Base-by-base conservation (phyloP, 1,284 basidiomycete species). In the Ceratobasidium sp. region DNA sequence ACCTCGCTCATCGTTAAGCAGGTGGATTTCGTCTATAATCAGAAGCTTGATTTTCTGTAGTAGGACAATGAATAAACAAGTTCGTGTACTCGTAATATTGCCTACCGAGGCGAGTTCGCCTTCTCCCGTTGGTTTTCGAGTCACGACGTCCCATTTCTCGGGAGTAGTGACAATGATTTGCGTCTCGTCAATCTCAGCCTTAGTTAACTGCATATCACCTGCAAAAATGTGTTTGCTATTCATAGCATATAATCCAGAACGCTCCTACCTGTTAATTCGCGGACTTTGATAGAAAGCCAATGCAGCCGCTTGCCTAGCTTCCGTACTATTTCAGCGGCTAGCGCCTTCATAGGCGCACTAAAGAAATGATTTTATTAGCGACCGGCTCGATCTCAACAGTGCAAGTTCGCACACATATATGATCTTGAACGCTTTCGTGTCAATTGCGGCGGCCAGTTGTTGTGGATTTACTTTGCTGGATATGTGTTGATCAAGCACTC, bases 121-220 rank as follows among this genome's bases (percentile, higher is more conserved):
- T 85, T 99, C 97, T 7, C 97, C 97, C 0, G 95, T 96, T 0
- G 97, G 96, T 84, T 98, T 99, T 79, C 98, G 89, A 7, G 98
- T 99, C 0, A 99, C 98, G 0, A 99, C 98, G 82, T 99, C 98
- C 98, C 98, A 99, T 85, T 99, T 99, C 84, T 99, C 98, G 0
- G 98, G 98, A 0, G 98, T 99, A 0, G 98, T 99, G 13, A 99
- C 96, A 79, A 99, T 99, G 78, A 99, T 94, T 83, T 99, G 98
- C 17, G 98, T 99, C 84, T 95, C 93, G 2, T 93, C 93, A 79
- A 99, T 97, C 85, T 99, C 97, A 44, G 92, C 90, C 83, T 94
- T 93, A 1, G 98, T 97, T 84, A 99, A 86, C 84, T 99, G 98
- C 97, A 99, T 99, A 83, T 99, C 98, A 85, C 98, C 97, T 92